These are phyloP conservation scores for Prunus davidiana DNA, from an alignment of 306 rosid genomes.

Conservation along the genomic window DNA sequence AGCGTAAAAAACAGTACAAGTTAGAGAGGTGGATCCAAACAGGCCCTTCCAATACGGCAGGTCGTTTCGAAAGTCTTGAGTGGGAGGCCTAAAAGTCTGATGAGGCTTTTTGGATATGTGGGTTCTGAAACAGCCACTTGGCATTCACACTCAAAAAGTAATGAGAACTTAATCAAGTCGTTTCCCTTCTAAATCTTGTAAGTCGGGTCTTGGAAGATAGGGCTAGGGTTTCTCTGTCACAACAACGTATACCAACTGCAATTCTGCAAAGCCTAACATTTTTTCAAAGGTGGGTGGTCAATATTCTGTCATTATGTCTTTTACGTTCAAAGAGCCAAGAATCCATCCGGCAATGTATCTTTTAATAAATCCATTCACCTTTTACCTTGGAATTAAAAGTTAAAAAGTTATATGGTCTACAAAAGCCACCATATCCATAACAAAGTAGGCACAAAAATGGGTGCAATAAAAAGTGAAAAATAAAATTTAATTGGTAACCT, in stretches of 20 bases:
- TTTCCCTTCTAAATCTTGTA: background rate
- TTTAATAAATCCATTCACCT: background rate
- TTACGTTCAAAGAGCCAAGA: background rate
- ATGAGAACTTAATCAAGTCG: background rate
- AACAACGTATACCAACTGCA: background rate
- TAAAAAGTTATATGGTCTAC: background rate
- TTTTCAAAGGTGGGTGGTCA: background rate
- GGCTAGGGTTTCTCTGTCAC: background rate
- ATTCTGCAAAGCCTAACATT: background rate
- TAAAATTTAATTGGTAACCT: background rate
- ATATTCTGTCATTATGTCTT: background rate
- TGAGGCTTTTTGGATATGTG: background rate
- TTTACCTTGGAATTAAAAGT: background rate
- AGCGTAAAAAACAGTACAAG: background rate
- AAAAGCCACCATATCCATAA: background rate
- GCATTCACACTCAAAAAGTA: background rate
- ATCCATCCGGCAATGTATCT: background rate
- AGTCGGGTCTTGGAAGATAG: background rate
- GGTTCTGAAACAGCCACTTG: background rate
- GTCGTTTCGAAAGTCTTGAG: background rate
- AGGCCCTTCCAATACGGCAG: conserved; percentile 30
- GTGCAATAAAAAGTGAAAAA: background rate
- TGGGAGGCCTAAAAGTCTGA: conserved; percentile 12
- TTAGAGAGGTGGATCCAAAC: conserved; percentile 14
- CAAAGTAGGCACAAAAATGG: background rate